Base-by-base conservation (phyloP, 306 rosid species). In the Lupinus albus region DNA sequence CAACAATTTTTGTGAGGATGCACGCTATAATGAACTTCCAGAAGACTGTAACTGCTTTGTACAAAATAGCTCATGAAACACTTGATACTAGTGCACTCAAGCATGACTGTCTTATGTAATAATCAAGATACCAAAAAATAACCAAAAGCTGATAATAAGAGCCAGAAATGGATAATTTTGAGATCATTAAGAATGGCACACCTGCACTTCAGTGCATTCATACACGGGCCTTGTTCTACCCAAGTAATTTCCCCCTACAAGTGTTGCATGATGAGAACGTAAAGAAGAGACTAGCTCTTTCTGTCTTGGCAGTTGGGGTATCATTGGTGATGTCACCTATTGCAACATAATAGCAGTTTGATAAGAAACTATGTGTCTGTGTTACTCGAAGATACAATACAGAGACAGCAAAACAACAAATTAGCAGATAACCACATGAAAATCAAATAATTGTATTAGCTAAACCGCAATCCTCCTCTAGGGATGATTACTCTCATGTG, bases 141-240 rank as follows among this genome's bases (percentile, higher is more conserved):
- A 15, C 48, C 0, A 17, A 21, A 55, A 74, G 8, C 28, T 28
- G 42, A 14, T 55, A 39, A 55, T 55, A 54, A 20, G 35, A 52
- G 35, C 36, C 11, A 15, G 6, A 5, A 30, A n/a, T 53, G 25
- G 53, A 51, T 17, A 62, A 11, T 0, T 12, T 11, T 35, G 73
- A 55, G 42, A 70, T 65, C 62, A 25, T 73, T 54, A 46, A 47
- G 47, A 55, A 79, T 56, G 67, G 33, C 83, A 74, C 46, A 93
- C 99, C 99, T 94, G 99, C 61, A 78, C 84, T 64, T 87, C 96
- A 28, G 97, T 88, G 91, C 95, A 91, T 44, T 94, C 96, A 25
- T 88, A 85, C 57, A 81, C 85, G 0, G 96, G 96, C 76, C 99
- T 85, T 83, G 79, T 94, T 80, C 83, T 91, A 32, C 87, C 99